Conservation (phyloP, 371 early-diverging fungal genomes). For the Mucor racemosus region DNA sequence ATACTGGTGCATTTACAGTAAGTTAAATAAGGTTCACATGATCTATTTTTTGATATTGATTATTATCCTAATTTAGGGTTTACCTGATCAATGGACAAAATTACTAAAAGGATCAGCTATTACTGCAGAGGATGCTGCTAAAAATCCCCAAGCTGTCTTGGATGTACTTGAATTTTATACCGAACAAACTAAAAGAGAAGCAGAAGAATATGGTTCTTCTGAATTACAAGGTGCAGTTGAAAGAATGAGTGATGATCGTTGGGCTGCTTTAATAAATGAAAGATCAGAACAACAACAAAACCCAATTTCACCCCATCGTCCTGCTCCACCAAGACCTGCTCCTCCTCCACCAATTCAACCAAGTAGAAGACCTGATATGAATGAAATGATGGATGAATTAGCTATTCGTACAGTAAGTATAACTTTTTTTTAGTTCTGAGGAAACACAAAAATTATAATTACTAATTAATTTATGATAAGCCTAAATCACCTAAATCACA, state of each 20-base stretch:
- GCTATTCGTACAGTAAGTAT: constrained; percentile 25
- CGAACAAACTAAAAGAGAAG: constrained; percentile 67
- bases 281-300: not conserved
- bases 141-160: constrained; percentile 95
- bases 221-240: constrained; percentile 48
- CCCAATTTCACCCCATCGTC: constrained; percentile 10
- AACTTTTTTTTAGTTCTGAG: too few relatives aligned
- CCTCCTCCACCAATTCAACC: constrained; percentile 32
- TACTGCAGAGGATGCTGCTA: constrained; percentile 92
- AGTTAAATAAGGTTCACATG: constrained; percentile 23
- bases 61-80: constrained; percentile 58
- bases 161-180: constrained; percentile 96
- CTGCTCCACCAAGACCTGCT: constrained; percentile 34
- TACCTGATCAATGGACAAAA: constrained; percentile 93
- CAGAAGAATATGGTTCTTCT: constrained; percentile 53
- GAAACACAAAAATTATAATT: constrained; percentile 3
- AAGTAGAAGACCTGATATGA: constrained; percentile 19
- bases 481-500: constrained; percentile 18
- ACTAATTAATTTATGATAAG: constrained; percentile 10
- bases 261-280: constrained; percentile 48
- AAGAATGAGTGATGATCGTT: constrained; percentile 49
- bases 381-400: constrained; percentile 43
- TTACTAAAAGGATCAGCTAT: constrained; percentile 88
- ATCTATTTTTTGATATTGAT: not conserved
- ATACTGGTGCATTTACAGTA: constrained; percentile 92